Evolutionary conservation across 371 early-diverging fungal species (phyloP).

Genomic region (Conidiobolus incongruus): DNA sequence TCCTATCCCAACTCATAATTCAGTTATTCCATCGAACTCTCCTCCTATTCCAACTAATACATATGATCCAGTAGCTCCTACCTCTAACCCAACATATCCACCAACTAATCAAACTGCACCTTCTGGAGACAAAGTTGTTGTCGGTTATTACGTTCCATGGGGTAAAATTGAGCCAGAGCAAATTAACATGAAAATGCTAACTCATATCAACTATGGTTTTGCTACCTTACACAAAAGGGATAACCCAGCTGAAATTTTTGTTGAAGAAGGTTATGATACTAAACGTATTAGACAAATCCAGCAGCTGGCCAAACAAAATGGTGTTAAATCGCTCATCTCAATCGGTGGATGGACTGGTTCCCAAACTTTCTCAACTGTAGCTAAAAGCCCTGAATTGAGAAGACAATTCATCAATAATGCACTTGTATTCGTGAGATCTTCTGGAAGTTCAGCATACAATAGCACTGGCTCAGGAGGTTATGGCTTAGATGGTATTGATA

Average conservation of each 20-base stretch:
- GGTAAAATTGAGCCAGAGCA: constrained; percentile 16
- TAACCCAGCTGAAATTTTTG: constrained; percentile 5
- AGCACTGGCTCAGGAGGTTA: constrained; percentile 6
- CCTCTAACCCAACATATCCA: too few relatives aligned
- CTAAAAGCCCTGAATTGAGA: constrained; percentile 13
- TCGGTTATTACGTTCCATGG: constrained; percentile 33
- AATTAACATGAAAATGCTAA: constrained; percentile 15
- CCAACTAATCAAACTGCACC: too few relatives aligned
- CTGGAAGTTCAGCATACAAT: too few relatives aligned
- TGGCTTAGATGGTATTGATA: constrained; percentile 6
- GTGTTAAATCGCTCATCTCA: constrained; percentile 30
- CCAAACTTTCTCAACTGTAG: constrained; percentile 30
- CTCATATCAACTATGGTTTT: constrained; percentile 2
- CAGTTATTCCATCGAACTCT: too few relatives aligned
- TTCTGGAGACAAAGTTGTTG: constrained; percentile 7
- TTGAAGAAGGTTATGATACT: constrained; percentile 8
- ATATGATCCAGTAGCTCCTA: too few relatives aligned
- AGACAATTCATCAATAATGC: constrained; percentile 20
- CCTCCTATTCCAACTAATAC: too few relatives aligned
- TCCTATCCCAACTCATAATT: too few relatives aligned
- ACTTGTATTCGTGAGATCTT: not conserved
- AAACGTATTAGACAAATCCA: constrained; percentile 15
- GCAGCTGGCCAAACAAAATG: constrained; percentile 16
- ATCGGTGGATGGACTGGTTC: constrained; percentile 65
- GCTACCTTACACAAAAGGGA: not conserved